These are phyloP conservation scores for Russula lepida DNA, from an alignment of 768 basidiomycete species.

Conservation along the genomic window DNA sequence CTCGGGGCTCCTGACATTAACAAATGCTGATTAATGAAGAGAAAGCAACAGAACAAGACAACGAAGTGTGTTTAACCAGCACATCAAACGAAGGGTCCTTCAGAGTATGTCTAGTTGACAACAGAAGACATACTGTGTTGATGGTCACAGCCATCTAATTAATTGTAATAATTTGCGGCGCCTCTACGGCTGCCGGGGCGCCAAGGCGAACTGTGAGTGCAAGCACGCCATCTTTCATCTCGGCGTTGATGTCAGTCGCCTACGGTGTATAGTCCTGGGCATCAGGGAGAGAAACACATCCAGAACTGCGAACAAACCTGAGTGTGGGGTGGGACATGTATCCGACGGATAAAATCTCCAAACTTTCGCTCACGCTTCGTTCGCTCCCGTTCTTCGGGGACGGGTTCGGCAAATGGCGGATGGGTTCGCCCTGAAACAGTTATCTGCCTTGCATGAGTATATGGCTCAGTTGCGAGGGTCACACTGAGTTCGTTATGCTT, in stretches of 20 bases:
- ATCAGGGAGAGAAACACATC: constrained; percentile 20
- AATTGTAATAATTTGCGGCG: constrained; percentile 44
- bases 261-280: constrained; percentile 24
- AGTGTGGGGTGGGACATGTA: constrained; percentile 48
- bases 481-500: constrained; percentile 48
- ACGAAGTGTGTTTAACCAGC: not conserved
- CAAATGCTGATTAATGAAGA: not conserved
- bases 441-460: constrained; percentile 56
- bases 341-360: constrained; percentile 40
- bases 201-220: constrained; percentile 47
- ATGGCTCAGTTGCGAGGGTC: constrained; percentile 49
- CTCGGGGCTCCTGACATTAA: not conserved
- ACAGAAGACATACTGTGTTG: not conserved
- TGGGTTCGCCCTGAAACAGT: constrained; percentile 42
- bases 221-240: constrained; percentile 55
- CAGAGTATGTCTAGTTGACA: not conserved
- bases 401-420: constrained; percentile 32
- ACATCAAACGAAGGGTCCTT: not conserved
- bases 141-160: constrained; percentile 16
- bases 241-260: constrained; percentile 46
- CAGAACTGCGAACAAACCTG: constrained; percentile 36
- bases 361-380: constrained; percentile 47
- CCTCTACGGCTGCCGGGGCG: constrained; percentile 35
- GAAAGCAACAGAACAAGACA: not conserved
- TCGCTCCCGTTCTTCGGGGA: constrained; percentile 20